phyloP scores from a whole-genome alignment of 2,329 filamentous ascomycete genomes.

The Sclerotinia nivalis region DNA sequence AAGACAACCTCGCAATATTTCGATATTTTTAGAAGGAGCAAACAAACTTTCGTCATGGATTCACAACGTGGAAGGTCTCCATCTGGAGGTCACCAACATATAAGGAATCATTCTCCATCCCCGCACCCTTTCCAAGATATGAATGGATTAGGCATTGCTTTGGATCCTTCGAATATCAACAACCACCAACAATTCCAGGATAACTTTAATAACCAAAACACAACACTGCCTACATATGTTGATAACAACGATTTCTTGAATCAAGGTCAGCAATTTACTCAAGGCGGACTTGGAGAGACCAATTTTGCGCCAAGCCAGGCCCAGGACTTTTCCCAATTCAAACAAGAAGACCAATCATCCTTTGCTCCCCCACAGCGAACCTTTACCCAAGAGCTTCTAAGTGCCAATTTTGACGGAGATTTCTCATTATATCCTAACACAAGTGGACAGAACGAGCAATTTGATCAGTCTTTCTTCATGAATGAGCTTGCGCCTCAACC shows the following conservation, averaged over 20 bases:
- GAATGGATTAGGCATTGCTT: conserved; percentile 57
- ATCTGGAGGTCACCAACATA: conserved; percentile 56
- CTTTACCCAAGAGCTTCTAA: conserved; percentile 51
- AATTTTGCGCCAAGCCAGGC: conserved; percentile 33
- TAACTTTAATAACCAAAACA: conserved; percentile 45
- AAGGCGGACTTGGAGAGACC: conserved; percentile 34
- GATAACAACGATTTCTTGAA: conserved; percentile 50
- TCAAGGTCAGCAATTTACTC: conserved; percentile 40
- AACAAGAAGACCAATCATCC: conserved; percentile 38
- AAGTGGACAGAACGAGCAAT: conserved; percentile 55
- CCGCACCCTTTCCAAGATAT: conserved; percentile 53
- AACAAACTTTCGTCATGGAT: conserved; percentile 49
- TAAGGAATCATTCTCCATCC: conserved; percentile 65
- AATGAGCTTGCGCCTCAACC: conserved; percentile 48
- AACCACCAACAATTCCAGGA: conserved; percentile 46
- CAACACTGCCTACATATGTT: conserved; percentile 40
- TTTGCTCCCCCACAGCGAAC: conserved; percentile 48
- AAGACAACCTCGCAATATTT: conserved; percentile 25
- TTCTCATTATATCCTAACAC: conserved; percentile 64
- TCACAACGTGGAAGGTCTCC: conserved; percentile 62
- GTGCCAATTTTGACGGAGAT: conserved; percentile 56
- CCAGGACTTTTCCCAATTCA: conserved; percentile 41
- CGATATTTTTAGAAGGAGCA: conserved; percentile 42
- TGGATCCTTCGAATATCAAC: conserved; percentile 45
- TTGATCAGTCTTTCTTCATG: conserved; percentile 63